phyloP scores from a whole-genome alignment of 2,329 filamentous ascomycete genomes.

The Elsinoe fawcettii region DNA sequence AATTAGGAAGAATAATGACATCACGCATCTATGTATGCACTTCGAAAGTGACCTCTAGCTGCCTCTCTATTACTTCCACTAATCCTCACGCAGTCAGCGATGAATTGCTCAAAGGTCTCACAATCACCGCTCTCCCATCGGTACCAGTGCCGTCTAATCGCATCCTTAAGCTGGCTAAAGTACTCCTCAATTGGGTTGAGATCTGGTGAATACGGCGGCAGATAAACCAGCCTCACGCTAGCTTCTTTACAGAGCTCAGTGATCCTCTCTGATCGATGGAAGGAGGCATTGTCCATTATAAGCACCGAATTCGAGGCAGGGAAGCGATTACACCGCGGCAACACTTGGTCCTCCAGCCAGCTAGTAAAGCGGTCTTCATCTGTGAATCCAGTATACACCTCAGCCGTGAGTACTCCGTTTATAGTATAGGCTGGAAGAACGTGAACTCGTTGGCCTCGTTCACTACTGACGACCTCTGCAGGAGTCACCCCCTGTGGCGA shows the following conservation, averaged over 20 bases:
- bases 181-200: conserved; percentile 19
- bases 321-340: neutral
- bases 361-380: neutral
- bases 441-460: neutral
- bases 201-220: conserved; percentile 19
- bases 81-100: conserved; percentile 9
- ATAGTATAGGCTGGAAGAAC: too few relatives aligned
- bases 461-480: neutral
- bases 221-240: conserved; percentile 15
- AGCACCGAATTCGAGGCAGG: neutral
- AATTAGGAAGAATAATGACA: neutral
- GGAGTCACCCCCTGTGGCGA: neutral
- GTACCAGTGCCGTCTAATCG: conserved; percentile 18
- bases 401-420: neutral
- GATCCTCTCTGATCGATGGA: conserved; percentile 7
- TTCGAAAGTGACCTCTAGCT: conserved; percentile 15
- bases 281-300: too few relatives aligned
- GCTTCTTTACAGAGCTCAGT: conserved; percentile 15
- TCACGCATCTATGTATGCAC: neutral
- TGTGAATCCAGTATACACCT: neutral
- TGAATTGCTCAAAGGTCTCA: conserved; percentile 14
- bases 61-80: conserved; percentile 3
- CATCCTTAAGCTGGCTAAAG: conserved; percentile 24
- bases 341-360: neutral
- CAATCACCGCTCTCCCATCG: conserved; percentile 6